A percentile compares a stretch with the other conserved stretches of the same genome.
phyloP scores from a whole-genome alignment of 2,329 filamentous ascomycete species.

The Hypoxylon sp. region DNA sequence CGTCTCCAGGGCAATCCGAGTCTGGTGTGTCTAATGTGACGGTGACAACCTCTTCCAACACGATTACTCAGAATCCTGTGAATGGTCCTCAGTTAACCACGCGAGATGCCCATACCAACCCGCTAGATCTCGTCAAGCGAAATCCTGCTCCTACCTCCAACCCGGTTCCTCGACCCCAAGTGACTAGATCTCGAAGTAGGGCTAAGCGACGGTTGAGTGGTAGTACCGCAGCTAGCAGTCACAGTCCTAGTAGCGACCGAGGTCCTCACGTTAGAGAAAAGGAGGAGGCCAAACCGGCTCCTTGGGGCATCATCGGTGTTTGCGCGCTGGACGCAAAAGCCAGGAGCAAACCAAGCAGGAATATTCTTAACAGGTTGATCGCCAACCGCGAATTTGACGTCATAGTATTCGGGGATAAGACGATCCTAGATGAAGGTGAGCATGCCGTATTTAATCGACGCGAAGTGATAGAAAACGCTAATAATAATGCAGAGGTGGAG shows the following conservation, averaged over 20 bases:
- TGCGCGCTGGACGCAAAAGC: slow-evolving; percentile 97
- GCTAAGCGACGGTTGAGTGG: slow-evolving; percentile 82
- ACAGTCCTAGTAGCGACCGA: slow-evolving; percentile 81
- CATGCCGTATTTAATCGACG: slow-evolving; percentile 15
- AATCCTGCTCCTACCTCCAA: slow-evolving; percentile 52
- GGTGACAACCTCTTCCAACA: slow-evolving; percentile 64
- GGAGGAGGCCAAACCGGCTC: slow-evolving; percentile 70
- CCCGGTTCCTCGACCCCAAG: slow-evolving; percentile 56
- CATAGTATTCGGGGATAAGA: slow-evolving; percentile 97
- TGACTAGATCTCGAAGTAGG: slow-evolving; percentile 73
- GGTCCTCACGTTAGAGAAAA: slow-evolving; percentile 66
- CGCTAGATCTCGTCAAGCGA: slow-evolving; percentile 61
- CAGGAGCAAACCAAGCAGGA: slow-evolving; percentile 94
- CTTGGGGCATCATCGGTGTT: slow-evolving; percentile 83
- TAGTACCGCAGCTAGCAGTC: slow-evolving; percentile 84
- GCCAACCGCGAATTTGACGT: slow-evolving; percentile 95
- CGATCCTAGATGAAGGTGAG: slow-evolving; percentile 90
- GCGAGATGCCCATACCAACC: slow-evolving; percentile 58
- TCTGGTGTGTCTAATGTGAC: slow-evolving; percentile 64
- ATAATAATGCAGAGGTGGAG: slow-evolving; percentile 55
- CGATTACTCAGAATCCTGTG: slow-evolving; percentile 58
- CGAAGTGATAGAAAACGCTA: slow-evolving; percentile 35
- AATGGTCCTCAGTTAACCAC: slow-evolving; percentile 61
- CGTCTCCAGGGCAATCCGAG: slow-evolving; percentile 61
- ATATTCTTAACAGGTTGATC: slow-evolving; percentile 93